phyloP scores from a whole-genome alignment of 2,329 filamentous ascomycete genomes.

The Fusarium compactum region DNA sequence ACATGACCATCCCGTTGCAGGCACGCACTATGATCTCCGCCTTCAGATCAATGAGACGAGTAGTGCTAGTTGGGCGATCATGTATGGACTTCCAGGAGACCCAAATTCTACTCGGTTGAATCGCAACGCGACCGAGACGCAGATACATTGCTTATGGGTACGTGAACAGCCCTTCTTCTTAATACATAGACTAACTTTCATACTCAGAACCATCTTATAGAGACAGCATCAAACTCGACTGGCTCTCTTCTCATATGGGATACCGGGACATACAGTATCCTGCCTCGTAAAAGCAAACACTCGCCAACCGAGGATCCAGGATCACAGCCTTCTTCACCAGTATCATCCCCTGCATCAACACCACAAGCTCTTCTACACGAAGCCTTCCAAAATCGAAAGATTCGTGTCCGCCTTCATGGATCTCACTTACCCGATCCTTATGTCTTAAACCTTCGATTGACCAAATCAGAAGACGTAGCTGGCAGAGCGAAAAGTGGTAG shows the following conservation, averaged over 20 bases:
- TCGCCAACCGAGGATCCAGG: conserved; percentile 50
- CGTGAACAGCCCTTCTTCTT: conserved; percentile 21
- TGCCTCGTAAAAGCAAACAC: conserved; percentile 57
- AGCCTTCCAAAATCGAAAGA: conserved; percentile 68
- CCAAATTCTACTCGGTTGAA: conserved; percentile 66
- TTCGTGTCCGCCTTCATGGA: conserved; percentile 67
- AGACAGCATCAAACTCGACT: conserved; percentile 65
- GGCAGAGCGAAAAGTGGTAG: conserved; percentile 45
- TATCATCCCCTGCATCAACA: conserved; percentile 43
- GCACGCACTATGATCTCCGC: conserved; percentile 76
- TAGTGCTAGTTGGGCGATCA: conserved; percentile 73
- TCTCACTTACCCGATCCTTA: conserved; percentile 65
- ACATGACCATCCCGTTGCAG: conserved; percentile 78
- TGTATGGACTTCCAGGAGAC: conserved; percentile 72
- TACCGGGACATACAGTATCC: conserved; percentile 68
- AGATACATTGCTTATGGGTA: conserved; percentile 71
- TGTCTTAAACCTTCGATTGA: conserved; percentile 67
- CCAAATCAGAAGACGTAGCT: conserved; percentile 56
- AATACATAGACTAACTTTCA: not conserved
- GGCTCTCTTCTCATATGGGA: conserved; percentile 74
- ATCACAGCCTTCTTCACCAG: conserved; percentile 35
- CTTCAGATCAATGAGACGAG: conserved; percentile 77
- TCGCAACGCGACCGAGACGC: conserved; percentile 71
- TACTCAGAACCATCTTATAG: conserved; percentile 69
- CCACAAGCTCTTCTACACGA: conserved; percentile 62